Evolutionary conservation across 306 rosid genomes (phyloP).

Genomic region (Alnus rubra): DNA sequence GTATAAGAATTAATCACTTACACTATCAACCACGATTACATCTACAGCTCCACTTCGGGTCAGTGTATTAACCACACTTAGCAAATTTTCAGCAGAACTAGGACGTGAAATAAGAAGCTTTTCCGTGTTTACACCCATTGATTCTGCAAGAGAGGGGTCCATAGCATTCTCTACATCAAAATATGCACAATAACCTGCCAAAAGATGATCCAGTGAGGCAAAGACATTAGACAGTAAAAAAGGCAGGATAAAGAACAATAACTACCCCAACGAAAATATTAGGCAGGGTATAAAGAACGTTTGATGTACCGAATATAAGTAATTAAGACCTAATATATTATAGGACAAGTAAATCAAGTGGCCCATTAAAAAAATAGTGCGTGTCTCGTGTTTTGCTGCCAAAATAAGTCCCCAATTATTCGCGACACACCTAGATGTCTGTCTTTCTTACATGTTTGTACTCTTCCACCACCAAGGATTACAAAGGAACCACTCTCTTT

Average conservation of each 20-base stretch:
- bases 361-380: no score
- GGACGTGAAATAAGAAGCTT: slow-evolving; percentile 78
- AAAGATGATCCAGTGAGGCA: slow-evolving; percentile 13
- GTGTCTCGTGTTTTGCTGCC: no score
- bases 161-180: slow-evolving; percentile 86
- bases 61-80: slow-evolving; percentile 71
- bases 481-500: no score
- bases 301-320: no score
- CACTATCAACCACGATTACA: slow-evolving; percentile 91
- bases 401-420: no score
- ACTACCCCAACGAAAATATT: neutral
- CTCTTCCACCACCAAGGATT: no score
- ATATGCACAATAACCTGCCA: slow-evolving; percentile 85
- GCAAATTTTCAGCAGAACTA: slow-evolving; percentile 74
- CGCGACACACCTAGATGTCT: no score
- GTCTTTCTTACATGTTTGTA: no score
- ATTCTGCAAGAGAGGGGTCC: slow-evolving; percentile 73
- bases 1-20: slow-evolving; percentile 36
- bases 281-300: no score
- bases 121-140: slow-evolving; percentile 73
- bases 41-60: slow-evolving; percentile 82
- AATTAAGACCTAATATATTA: no score
- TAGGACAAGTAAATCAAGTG: no score
- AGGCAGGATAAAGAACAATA: neutral
- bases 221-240: neutral